A percentile compares a stretch with the other conserved stretches of the same genome.
Conservation (phyloP, 2,329 filamentous ascomycete genomes). For the Fusarium beomiforme region DNA sequence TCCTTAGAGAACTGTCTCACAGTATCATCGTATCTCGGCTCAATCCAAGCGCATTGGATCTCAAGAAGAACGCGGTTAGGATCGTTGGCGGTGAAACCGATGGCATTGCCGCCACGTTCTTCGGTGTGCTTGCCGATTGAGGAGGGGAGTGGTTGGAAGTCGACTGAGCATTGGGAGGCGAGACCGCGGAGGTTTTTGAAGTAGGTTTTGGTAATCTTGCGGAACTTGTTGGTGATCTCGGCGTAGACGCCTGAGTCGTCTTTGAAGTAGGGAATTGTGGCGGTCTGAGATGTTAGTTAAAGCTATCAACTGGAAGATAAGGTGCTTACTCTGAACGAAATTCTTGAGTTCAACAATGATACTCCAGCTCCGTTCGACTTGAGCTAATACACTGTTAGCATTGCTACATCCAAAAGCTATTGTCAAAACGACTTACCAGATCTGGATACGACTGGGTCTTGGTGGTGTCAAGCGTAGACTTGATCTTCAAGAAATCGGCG, state of each 20-base stretch:
- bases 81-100: not conserved
- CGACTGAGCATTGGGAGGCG: constrained; percentile 20
- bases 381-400: not conserved
- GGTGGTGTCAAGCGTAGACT: not conserved
- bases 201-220: not conserved
- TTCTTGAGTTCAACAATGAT: constrained; percentile 12
- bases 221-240: constrained; percentile 7
- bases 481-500: constrained; percentile 20
- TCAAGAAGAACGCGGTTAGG: constrained; percentile 3
- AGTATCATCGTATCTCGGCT: not conserved
- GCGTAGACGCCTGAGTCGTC: not conserved
- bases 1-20: constrained; percentile 6
- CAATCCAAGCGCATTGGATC: constrained; percentile 20
- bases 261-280: constrained; percentile 8
- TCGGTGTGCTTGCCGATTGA: constrained; percentile 10
- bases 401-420: accelerated
- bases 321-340: constrained; percentile 13
- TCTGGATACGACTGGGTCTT: constrained; percentile 3
- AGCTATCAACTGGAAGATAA: accelerated
- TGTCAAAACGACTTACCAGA: not conserved
- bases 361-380: constrained; percentile 11
- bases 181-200: constrained; percentile 3
- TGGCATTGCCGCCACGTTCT: constrained; percentile 10
- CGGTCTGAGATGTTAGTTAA: not conserved
- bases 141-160: constrained; percentile 13